Evolutionary conservation across 306 rosid genomes (phyloP), one percentile per base, ranked within the genome.

Genomic region (Hippophae gyantsensis): DNA sequence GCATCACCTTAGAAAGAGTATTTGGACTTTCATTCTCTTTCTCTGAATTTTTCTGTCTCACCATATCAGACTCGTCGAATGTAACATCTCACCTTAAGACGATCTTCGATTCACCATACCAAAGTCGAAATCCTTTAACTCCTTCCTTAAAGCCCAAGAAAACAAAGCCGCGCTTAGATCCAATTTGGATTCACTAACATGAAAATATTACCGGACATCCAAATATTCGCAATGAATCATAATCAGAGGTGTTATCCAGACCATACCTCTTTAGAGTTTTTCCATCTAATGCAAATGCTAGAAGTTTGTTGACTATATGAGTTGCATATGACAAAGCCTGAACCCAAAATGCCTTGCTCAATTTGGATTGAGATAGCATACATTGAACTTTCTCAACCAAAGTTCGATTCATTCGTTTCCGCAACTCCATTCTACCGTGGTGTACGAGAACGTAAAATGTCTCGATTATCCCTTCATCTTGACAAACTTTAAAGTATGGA

Each of bases 101-200:
- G 18, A 18, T 18, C 18, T 18, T 18, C 18, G 18, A 0, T 0
- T 18, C 0, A 0, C 0, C 0, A 0, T 0, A 0, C 18, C 0
- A 0, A 0, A 18, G 18, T 18, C 18, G 18, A 18, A 18, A 18
- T 18, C 18, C 18, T 18, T 18, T 18, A 18, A 18, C 18, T 18
- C 18, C 18, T 18, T 18, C 18, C 18, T 18, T 18, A 18, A 18
- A 18, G 18, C 18, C 18, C 42, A 40, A 38, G 51, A 13, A 0
- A 50, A 7, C 6, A 32, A 3, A 0, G 5, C 40, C 13, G 14
- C 52, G 14, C 58, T 63, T 0, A 0, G 27, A 6, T 18, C 43
- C 0, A 42, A 27, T 7, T 63, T 63, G 6, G 12, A 51, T 52
- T 7, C 52, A 5, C 9, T 52, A 3, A 52, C 59, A n/a, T 45